Evolutionary conservation across 306 rosid genomes (phyloP).

Genomic region (Fragaria iinumae): DNA sequence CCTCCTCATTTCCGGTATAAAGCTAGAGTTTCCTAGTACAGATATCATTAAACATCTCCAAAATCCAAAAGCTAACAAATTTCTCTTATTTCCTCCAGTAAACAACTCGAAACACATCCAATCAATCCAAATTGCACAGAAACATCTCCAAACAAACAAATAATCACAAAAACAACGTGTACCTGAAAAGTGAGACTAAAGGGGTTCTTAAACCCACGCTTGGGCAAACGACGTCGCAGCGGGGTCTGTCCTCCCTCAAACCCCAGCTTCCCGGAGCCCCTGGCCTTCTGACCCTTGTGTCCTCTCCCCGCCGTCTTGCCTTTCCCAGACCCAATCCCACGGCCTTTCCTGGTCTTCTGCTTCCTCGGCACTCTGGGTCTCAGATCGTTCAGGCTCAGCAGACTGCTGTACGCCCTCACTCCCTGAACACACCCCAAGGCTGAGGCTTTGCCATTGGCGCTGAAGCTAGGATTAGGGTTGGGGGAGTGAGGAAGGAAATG

Average conservation of each 20-base stretch:
- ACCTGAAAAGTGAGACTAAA: constrained; percentile 94
- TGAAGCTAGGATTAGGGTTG: constrained; percentile 14
- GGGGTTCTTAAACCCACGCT: constrained; percentile 90
- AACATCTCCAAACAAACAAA: background rate
- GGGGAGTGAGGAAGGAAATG: background rate
- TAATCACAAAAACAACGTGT: background rate
- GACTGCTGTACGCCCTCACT: constrained; percentile 66
- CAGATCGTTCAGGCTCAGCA: constrained; percentile 84
- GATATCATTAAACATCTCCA: background rate
- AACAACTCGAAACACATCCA: background rate
- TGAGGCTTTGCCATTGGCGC: background rate
- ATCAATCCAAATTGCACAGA: background rate
- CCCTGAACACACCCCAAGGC: constrained; percentile 31
- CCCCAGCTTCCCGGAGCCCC: constrained; percentile 83
- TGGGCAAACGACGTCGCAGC: constrained; percentile 83
- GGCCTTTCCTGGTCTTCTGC: constrained; percentile 87
- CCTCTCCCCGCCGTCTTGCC: constrained; percentile 99
- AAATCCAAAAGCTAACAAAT: background rate
- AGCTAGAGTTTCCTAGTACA: background rate
- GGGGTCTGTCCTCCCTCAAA: constrained; percentile 99
- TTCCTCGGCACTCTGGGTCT: constrained; percentile 82
- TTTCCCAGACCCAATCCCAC: constrained; percentile 97
- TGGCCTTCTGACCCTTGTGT: constrained; percentile 93
- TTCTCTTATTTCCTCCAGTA: background rate
- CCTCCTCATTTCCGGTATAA: background rate